Base-by-base conservation (phyloP, 345 rosid species). In the Garcia nutans region DNA sequence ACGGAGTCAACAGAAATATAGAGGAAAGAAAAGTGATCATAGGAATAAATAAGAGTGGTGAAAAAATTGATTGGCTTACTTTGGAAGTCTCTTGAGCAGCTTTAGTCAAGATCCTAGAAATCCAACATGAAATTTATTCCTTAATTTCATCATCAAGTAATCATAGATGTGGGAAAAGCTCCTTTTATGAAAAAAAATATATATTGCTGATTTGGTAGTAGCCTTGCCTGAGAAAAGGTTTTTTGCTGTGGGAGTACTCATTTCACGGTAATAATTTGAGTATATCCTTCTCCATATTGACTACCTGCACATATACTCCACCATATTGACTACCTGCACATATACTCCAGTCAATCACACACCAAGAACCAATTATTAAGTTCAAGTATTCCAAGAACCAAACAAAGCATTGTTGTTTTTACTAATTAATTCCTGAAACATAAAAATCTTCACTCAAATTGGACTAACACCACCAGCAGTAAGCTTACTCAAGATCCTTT, bases 141-240 rank as follows among this genome's bases (percentile, higher is more conserved):
- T 77, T 64, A 56, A 72, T 45, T 26, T 52, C 66, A 56, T 17
- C 12, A 19, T 20, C 33, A 57, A 26, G 41, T 28, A 44, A 28
- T 15, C 66, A 24, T 57, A 8, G 28, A 45, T 0, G 58, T 42
- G 47, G 11, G 6, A 62, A 10, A 63, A 41, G 47, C 2, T 64
- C n/a, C 15, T 28, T 6, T 37, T 15, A 62, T 44, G 64, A 45
- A 37, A 3, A 37, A 71, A 64, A 20, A 70, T 3, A 28, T 17
- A 28, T 64, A 65, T 24, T 23, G n/a, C 10, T 17, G 15, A 9
- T 28, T 59, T 60, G 55, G 3, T 20, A 49, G 22, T 16, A 61
- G n/a, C 8, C 73, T 74, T 69, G 59, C 82, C 75, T 79, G 59
- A 79, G 78, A 52, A 79, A 79, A 11, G 17, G n/a, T n/a, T 74